Percentiles rank a stretch among this genome's conserved stretches.
Evolutionary conservation across 495 filamentous ascomycete genomes (phyloP).

Genomic region (Penicillium antarcticum): DNA sequence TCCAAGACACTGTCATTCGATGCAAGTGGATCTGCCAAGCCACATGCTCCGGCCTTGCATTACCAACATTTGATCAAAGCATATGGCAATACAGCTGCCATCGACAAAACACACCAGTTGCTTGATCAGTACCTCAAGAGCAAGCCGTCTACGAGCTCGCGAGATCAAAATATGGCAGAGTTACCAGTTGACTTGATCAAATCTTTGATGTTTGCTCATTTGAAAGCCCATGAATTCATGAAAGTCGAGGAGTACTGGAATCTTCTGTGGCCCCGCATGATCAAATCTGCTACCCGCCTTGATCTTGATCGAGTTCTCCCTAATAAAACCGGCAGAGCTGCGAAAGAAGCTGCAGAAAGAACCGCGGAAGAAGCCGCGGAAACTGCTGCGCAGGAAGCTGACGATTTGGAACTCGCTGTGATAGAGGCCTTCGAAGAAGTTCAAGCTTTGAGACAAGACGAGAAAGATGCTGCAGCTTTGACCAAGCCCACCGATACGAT

Average conservation of each 20-base stretch:
- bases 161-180: constrained; percentile 17
- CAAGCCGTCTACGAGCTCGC: constrained; percentile 24
- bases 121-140: constrained; percentile 48
- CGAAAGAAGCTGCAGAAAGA: no score
- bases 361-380: no score
- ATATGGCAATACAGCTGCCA: constrained; percentile 55
- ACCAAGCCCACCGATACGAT: no score
- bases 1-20: constrained; percentile 16
- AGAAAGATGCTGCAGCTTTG: no score
- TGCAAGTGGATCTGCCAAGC: constrained; percentile 16
- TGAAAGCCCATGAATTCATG: constrained; percentile 50
- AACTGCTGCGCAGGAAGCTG: no score
- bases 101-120: constrained; percentile 51
- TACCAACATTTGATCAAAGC: constrained; percentile 61
- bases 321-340: background rate
- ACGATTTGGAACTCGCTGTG: no score
- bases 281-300: constrained; percentile 33
- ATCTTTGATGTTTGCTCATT: constrained; percentile 62
- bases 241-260: constrained; percentile 66
- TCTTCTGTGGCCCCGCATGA: constrained; percentile 51
- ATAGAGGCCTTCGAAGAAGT: no score
- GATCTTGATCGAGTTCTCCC: constrained; percentile 19
- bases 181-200: constrained; percentile 58
- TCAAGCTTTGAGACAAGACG: no score
- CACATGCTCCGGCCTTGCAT: constrained; percentile 44